Conservation (phyloP, 352 stramenopile genomes). For the Pythium graminicola region DNA sequence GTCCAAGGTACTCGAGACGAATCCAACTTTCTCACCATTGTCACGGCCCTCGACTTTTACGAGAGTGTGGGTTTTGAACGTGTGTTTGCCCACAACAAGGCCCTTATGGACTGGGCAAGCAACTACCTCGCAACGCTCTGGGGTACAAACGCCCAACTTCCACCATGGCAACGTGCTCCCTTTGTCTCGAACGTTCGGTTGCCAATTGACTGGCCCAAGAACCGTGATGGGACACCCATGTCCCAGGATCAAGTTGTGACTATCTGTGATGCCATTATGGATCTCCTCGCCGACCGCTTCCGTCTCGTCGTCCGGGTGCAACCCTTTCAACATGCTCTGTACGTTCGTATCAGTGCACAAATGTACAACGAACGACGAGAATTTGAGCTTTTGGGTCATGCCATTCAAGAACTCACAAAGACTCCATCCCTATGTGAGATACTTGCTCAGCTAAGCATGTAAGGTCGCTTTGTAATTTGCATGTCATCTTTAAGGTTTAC, state of each 20-base stretch:
- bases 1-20: conserved; percentile 80
- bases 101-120: conserved; percentile 75
- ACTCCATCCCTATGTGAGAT: conserved; percentile 55
- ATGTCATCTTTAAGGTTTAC: too few relatives aligned
- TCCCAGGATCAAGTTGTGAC: conserved; percentile 49
- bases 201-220: conserved; percentile 55
- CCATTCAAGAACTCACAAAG: conserved; percentile 71
- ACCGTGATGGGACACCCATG: conserved; percentile 37
- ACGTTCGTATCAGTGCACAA: conserved; percentile 77
- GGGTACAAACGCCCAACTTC: conserved; percentile 64
- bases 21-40: conserved; percentile 77
- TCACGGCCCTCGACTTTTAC: conserved; percentile 80
- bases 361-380: conserved; percentile 83
- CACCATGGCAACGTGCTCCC: conserved; percentile 69
- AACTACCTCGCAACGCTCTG: conserved; percentile 66
- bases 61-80: conserved; percentile 67
- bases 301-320: conserved; percentile 61
- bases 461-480: too few relatives aligned
- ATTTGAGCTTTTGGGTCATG: conserved; percentile 63
- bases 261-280: conserved; percentile 75
- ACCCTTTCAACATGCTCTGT: conserved; percentile 61
- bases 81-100: conserved; percentile 77
- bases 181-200: conserved; percentile 80
- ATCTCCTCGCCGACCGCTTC: conserved; percentile 70
- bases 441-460: conserved; percentile 58